Conservation (phyloP, 768 basidiomycete species). For the Leucocoprinus leucothites region DNA sequence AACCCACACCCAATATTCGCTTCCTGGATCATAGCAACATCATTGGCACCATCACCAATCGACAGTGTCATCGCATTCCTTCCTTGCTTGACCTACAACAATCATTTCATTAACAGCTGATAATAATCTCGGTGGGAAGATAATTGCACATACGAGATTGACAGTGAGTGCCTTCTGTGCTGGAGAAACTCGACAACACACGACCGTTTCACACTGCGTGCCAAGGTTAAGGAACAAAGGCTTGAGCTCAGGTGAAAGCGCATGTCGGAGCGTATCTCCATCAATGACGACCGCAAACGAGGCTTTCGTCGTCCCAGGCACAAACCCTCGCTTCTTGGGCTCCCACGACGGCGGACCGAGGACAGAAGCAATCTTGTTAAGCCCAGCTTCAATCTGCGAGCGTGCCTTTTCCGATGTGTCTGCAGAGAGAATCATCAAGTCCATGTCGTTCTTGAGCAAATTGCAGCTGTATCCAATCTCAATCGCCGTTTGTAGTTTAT, state of each 20-base stretch:
- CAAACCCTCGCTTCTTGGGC: slow-evolving; percentile 60
- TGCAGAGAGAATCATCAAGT: slow-evolving; percentile 94
- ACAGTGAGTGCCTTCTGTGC: slow-evolving; percentile 98
- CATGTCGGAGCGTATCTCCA: slow-evolving; percentile 86
- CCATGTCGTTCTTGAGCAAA: slow-evolving; percentile 90
- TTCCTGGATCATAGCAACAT: slow-evolving; percentile 99
- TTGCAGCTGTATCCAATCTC: slow-evolving; percentile 98
- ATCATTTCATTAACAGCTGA: slow-evolving; percentile 3
- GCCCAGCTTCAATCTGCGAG: slow-evolving; percentile 83
- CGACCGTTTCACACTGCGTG: slow-evolving; percentile 96
- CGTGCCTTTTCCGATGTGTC: slow-evolving; percentile 72
- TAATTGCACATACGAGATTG: slow-evolving; percentile 60
- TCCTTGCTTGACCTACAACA: slow-evolving; percentile 86
- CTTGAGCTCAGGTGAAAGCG: slow-evolving; percentile 75
- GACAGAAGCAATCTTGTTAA: slow-evolving; percentile 92
- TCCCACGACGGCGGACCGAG: slow-evolving; percentile 72
- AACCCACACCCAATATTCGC: slow-evolving; percentile 97
- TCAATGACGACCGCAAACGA: slow-evolving; percentile 96
- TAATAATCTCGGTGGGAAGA: background rate
- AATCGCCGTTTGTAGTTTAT: slow-evolving; percentile 97
- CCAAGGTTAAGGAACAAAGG: slow-evolving; percentile 86
- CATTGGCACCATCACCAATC: slow-evolving; percentile 97
- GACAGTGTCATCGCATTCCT: slow-evolving; percentile 94
- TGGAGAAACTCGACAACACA: slow-evolving; percentile 96
- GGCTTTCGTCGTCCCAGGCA: slow-evolving; percentile 53